A percentile compares a stretch with the other conserved stretches of the same genome.
phyloP scores from a whole-genome alignment of 2,329 filamentous ascomycete species.

The Byssothecium circinans region DNA sequence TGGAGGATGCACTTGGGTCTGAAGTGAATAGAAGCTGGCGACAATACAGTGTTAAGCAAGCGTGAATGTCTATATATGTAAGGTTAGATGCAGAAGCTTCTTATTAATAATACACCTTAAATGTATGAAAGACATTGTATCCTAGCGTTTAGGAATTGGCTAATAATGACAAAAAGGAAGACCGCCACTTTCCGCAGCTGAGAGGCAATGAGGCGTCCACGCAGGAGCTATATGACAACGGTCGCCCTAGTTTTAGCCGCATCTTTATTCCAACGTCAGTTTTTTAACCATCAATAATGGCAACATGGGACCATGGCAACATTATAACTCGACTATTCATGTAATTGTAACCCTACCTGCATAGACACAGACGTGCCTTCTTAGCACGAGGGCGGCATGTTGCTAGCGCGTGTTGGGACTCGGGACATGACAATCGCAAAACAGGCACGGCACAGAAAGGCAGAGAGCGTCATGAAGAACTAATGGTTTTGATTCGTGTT shows the following conservation, averaged over 20 bases:
- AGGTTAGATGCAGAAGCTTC: too few species aligned
- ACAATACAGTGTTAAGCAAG: too few species aligned
- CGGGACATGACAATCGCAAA: neutral
- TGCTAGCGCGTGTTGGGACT: constrained; percentile 1
- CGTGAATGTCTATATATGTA: neutral
- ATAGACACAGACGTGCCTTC: too few species aligned
- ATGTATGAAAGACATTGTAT: too few species aligned
- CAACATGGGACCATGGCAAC: too few species aligned
- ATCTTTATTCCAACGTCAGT: neutral
- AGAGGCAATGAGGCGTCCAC: neutral
- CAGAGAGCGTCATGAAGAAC: constrained; percentile 14
- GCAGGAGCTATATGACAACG: neutral
- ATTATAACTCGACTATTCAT: neutral
- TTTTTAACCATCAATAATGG: neutral
- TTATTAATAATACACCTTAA: too few species aligned
- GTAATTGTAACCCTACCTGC: neutral
- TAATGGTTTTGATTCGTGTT: constrained; percentile 32
- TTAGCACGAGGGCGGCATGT: neutral
- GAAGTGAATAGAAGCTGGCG: neutral
- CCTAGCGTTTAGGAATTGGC: too few species aligned
- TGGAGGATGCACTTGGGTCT: neutral
- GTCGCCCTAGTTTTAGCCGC: neutral
- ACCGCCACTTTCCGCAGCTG: neutral
- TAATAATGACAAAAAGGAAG: neutral
- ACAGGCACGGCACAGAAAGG: neutral